Evolutionary conservation across 2,329 filamentous ascomycete species (phyloP), one percentile per base, ranked within the genome.

Genomic region (Orbilia javanica): DNA sequence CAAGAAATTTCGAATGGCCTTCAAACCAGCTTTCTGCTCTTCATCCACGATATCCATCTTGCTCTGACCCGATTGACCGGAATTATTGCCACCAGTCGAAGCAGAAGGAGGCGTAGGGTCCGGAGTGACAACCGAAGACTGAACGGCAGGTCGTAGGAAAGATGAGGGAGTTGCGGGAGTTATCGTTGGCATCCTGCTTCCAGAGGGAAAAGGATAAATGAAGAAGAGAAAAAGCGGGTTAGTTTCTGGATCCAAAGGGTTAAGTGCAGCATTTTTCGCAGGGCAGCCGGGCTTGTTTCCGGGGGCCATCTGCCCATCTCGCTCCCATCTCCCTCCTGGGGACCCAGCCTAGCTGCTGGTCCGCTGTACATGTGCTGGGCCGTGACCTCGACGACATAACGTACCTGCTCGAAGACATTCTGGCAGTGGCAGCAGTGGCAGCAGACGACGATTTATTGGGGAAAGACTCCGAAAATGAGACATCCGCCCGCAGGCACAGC

Each of bases 1-100:
- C 84, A 99, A 90, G 86, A 99, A 99, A 82, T 97, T 93, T 85
- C 96, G 92, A 82, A 98, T 94, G 80, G 92, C 91, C 87, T 91
- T 91, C 94, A 79, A 70, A 7, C 75, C 75, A 25, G 69, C 70
- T 39, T 53, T 70, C 64, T 79, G 75, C 25, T 79, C 69, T 39
- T 74, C 31, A 18, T 74, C 64, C 6, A 79, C 75, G 18, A 66
- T 57, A 50, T 77, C 73, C 73, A 71, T 66, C 53, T 20, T 60
- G 52, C 46, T 62, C 42, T 46, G 46, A 36, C 10, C 55, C 42
- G 74, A 63, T 57, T 72, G 67, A 20, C 42, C 8, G 55, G 20
- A 42, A 60, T 60, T 60, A n/a, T 2, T 42, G 25, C 0, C 20
- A 36, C 27, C 11, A 2, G 34, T 60, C 15, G 53, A 60, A 18